Evolutionary conservation across 2,329 filamentous ascomycete genomes (phyloP), one percentile per base, ranked within the genome.

Genomic region (Microascus cirrosus): DNA sequence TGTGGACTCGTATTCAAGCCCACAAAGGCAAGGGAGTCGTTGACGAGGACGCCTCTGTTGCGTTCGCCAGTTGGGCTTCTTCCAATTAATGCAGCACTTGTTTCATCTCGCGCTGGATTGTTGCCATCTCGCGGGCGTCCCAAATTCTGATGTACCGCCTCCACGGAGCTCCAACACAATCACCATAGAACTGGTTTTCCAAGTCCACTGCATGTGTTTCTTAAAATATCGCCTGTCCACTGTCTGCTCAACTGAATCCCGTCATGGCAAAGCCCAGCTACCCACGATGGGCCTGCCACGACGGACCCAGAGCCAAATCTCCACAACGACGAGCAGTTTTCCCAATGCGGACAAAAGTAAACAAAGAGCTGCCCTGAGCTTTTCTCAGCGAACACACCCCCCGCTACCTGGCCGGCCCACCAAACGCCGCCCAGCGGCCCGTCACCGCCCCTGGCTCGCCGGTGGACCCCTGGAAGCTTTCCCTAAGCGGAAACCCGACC

Each of bases 341-440:
- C 70, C 69, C 61, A 68, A 69, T 68, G 62, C 65, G 70, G 61
- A 54, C 42, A 58, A 56, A 58, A 53, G 61, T 61, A 62, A 62
- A 61, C 55, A 61, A 61, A 55, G 52, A 20, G 28, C 28, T 48
- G 54, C 20, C 25, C 54, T 48, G 20, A 53, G 55, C 55, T 28
- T 20, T 50, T 22, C n/a, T 20, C 45, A 45, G 35, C 35, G 13
- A 55, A 12, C 36, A 15, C 36, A 18, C 39, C 15, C 39, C 39
- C 13, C 39, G n/a, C 39, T 15, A 6, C 12, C 3, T 3, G 36
- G 12, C 6, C 6, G 42, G 42, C 22, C 20, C 45, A 22, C 20
- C 18, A 3, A 8, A 8, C 45, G 22, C 45, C 45, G 22, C 45
- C 55, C 42, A 25, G 18, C 55, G 35, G 39, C 34, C 42, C 39